phyloP scores from a whole-genome alignment of 169 alveolate species.

The Condylostoma magnum region DNA sequence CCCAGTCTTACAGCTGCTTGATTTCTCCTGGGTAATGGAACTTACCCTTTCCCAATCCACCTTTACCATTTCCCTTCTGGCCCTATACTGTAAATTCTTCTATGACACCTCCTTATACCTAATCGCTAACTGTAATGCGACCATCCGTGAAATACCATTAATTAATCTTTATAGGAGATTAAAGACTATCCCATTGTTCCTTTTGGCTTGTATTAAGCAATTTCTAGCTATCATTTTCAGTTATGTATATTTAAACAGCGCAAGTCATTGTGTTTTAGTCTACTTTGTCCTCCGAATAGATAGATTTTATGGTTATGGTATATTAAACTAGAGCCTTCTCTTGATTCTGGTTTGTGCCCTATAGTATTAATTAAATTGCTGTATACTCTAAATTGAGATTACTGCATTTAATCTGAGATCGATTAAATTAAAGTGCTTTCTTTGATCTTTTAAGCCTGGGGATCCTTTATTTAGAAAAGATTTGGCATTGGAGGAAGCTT shows the following conservation, averaged over 20 bases:
- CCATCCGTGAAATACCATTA: constrained; percentile 2
- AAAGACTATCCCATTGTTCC: constrained; percentile 16
- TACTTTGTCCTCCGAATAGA: constrained; percentile 29
- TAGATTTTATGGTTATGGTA: not conserved
- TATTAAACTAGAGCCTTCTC: not conserved
- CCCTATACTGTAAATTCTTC: constrained; percentile 9
- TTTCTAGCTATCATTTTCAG: not conserved
- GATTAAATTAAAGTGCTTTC: too few species aligned
- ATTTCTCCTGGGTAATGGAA: not conserved
- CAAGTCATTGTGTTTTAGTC: not conserved
- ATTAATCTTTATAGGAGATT: not conserved
- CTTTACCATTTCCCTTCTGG: constrained; percentile 19
- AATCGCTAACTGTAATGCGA: not conserved
- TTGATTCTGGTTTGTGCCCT: not conserved
- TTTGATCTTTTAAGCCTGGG: too few species aligned
- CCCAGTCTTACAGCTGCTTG: constrained; percentile 14
- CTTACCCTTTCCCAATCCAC: not conserved
- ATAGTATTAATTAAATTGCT: not conserved
- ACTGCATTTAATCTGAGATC: too few species aligned
- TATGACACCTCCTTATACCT: constrained; percentile 1
- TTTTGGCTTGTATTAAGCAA: not conserved
- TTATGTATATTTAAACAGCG: not conserved
- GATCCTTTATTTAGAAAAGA: too few species aligned
- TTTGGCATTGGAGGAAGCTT: too few species aligned
- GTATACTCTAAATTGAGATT: too few species aligned